Evolutionary conservation across 257 asterid species (phyloP), one percentile per base, ranked within the genome.

Genomic region (Fraxinus americana): DNA sequence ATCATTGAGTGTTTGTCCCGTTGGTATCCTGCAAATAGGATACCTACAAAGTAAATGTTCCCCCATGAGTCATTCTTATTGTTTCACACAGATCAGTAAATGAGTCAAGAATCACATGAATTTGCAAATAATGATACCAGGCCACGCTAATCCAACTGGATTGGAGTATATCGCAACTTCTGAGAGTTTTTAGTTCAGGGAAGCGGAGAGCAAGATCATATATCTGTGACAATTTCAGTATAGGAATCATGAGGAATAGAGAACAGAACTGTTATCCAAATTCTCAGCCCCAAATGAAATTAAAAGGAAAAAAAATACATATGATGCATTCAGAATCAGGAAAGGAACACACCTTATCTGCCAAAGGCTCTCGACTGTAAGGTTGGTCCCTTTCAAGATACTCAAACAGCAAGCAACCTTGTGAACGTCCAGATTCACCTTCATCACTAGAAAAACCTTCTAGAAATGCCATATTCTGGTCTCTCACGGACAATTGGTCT

Each of bases 61-160:
- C 36, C 61, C 80, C 63, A 67, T 72, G 71, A 34, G 72, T 66
- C 17, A 73, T 48, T 63, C 76, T 29, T 29, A 25, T 45, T 13
- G 30, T 41, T 75, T 19, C 36, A 19, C 57, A 48, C 21, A 17
- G 77, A 67, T 43, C 66, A 78, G 69, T 39, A 50, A 32, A 25
- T 34, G 36, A 23, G 43, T 50, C 14, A 71, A 71, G 74, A 27
- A n/a, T 2, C 27, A 16, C 5, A n/a, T 10, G 71, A 5, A 3
- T 29, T 34, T 57, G n/a, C 27, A 68, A 13, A 32, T 13, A 74
- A 61, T 5, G 45, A 45, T 92, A 96, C 98, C 99, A 93, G 59
- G 99, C 97, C 70, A 96, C 98, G 71, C 98, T 93, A 68, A 96
- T 89, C 98, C 99, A 96, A 84, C 99, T 93, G 32, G 95, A 87